Evolutionary conservation across 73 alveolate genomes (phyloP), one percentile per base, ranked within the genome.

Genomic region (Paramecium octaurelia): DNA sequence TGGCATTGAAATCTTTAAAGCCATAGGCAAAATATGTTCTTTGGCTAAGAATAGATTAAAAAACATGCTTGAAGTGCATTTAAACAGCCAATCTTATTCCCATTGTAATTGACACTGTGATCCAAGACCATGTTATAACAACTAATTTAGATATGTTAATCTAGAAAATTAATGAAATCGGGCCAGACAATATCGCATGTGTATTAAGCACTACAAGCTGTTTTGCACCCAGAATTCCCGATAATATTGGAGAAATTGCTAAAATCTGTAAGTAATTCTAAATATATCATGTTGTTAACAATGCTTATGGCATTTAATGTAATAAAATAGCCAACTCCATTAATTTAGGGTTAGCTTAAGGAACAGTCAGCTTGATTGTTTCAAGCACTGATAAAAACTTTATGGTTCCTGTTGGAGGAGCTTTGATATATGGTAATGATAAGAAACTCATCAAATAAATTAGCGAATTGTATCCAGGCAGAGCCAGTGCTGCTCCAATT

Each of bases 341-440:
- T 21, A 86, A 80, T 58, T 85, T 76, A 70, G 97, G 97, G 16
- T 77, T 84, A 42, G 86, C 92, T 57, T 80, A 86, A 23, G 99
- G 99, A 10, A 89, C 97, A 34, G 97, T 98, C 0, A 99, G 96
- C 92, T 95, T 93, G 23, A 85, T 98, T 48, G 95, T 99, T 24
- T 97, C 98, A 73, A 95, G 99, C 43, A 97, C 99, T 2, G 99
- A 99, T 94, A 99, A 99, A 89, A 99, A 99, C 93, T 98, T 99
- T 93, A 95, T 99, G 99, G 99, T 99, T 8, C 99, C 99, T 1
- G 99, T 99, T 23, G 99, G 99, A 27, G 99, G 99, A 0, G 94
- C 99, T 38, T 86, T 99, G 18, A 95, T 99, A n/a, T 98, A 98
- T 85, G 93, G 94, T 6, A 95, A 94, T 21, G 35, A 95, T 77